Percentiles rank a stretch among this genome's conserved stretches.
phyloP scores from a whole-genome alignment of 768 basidiomycete species.

The Hydnomerulius pinastri region DNA sequence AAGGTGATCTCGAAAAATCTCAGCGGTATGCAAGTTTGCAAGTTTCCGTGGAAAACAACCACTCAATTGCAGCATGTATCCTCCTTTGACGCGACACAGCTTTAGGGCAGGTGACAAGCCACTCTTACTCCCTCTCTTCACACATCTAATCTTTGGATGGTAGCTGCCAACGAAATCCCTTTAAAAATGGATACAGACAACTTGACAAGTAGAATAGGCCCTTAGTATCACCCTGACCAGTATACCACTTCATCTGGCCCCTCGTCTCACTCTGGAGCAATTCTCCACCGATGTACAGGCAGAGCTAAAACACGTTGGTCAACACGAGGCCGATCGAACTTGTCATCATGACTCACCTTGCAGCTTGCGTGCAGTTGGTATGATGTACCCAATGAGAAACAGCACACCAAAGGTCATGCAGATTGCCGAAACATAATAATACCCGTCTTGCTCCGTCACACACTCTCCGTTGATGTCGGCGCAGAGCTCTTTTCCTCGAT shows the following conservation, averaged over 20 bases:
- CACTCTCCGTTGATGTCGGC: constrained; percentile 76
- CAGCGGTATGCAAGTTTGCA: constrained; percentile 15
- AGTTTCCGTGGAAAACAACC: constrained; percentile 29
- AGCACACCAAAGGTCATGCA: constrained; percentile 78
- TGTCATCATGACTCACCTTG: constrained; percentile 63
- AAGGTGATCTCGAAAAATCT: constrained; percentile 19
- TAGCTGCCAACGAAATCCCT: not conserved
- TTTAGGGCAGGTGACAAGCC: constrained; percentile 39
- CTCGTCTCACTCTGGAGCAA: constrained; percentile 39
- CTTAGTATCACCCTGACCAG: not conserved
- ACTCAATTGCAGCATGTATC: constrained; percentile 19
- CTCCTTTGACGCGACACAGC: constrained; percentile 5
- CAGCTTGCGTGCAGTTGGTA: constrained; percentile 81
- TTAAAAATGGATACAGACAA: not conserved
- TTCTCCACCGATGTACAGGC: constrained; percentile 71
- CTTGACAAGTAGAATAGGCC: not conserved
- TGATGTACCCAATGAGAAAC: constrained; percentile 72
- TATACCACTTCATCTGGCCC: not conserved
- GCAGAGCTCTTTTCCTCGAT: constrained; percentile 83
- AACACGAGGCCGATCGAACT: constrained; percentile 1
- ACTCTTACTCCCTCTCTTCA: too few species aligned
- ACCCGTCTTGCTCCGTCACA: constrained; percentile 85
- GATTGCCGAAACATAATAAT: constrained; percentile 80
- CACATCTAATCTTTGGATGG: too few species aligned
- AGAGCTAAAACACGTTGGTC: constrained; percentile 46